Conservation (phyloP, 2,329 filamentous ascomycete species). For the Neurospora crassa region DNA sequence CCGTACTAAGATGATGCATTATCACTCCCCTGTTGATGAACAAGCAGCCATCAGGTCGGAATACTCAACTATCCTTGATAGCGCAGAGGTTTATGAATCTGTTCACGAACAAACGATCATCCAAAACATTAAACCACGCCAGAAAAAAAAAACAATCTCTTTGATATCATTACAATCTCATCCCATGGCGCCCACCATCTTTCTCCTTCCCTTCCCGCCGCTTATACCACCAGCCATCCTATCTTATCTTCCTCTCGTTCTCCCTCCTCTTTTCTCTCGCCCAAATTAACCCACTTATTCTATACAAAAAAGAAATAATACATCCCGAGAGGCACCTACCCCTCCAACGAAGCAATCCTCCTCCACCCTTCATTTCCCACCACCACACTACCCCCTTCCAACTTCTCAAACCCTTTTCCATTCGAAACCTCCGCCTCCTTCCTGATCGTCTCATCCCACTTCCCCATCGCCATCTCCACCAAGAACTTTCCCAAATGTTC, state of each 20-base stretch:
- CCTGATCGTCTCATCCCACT: slow-evolving; percentile 30
- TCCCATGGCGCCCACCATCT: background rate
- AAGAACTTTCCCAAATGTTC: slow-evolving; percentile 33
- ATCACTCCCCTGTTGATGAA: background rate
- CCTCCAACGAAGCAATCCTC: slow-evolving; percentile 12
- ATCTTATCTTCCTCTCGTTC: too few relatives aligned
- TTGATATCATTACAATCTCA: background rate
- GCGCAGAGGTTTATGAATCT: background rate
- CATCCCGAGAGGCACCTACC: background rate
- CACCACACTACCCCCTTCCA: slow-evolving; percentile 26
- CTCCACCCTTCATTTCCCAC: slow-evolving; percentile 28
- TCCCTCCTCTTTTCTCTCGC: background rate
- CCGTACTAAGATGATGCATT: background rate
- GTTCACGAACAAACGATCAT: background rate
- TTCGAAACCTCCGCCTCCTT: slow-evolving; percentile 17
- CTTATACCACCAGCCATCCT: background rate
- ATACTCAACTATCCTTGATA: background rate
- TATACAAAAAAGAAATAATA: too few relatives aligned
- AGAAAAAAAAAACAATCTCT: background rate
- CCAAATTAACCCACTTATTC: too few relatives aligned
- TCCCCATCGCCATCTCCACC: slow-evolving; percentile 35
- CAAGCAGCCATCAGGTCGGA: background rate
- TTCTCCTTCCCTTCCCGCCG: too few relatives aligned
- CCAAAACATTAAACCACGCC: background rate
- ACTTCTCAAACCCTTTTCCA: slow-evolving; percentile 21